A percentile compares a stretch with the other conserved stretches of the same genome.
Evolutionary conservation across 1,284 basidiomycete genomes (phyloP).

Genomic region (Malassezia pachydermatis): DNA sequence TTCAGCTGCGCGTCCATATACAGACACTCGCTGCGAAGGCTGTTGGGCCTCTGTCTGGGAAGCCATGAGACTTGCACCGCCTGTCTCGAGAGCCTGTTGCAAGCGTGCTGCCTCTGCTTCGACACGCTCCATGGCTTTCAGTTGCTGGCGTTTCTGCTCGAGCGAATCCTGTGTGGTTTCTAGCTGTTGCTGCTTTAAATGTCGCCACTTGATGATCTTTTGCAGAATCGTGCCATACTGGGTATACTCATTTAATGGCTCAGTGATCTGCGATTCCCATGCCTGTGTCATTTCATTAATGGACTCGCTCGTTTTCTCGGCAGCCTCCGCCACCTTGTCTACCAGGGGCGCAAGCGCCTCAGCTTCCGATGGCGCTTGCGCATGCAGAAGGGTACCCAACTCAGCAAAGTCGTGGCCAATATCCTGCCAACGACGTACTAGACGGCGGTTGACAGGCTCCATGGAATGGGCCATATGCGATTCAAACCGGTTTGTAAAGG

Average conservation of each 20-base stretch:
- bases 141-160: conserved; percentile 71
- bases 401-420: conserved; percentile 83
- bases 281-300: conserved; percentile 60
- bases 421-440: conserved; percentile 87
- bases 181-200: conserved; percentile 95
- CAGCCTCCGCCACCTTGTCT: conserved; percentile 87
- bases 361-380: conserved; percentile 78
- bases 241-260: conserved; percentile 87
- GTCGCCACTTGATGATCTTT: conserved; percentile 81
- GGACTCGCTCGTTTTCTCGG: conserved; percentile 84
- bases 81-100: conserved; percentile 64
- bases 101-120: conserved; percentile 81
- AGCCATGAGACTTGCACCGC: conserved; percentile 26
- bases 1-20: conserved; percentile 22
- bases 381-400: conserved; percentile 87
- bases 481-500: conserved; percentile 91
- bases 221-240: conserved; percentile 93
- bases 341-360: conserved; percentile 65
- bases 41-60: conserved; percentile 12
- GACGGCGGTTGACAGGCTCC: conserved; percentile 87
- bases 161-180: conserved; percentile 89
- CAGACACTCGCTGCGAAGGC: conserved; percentile 16
- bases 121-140: conserved; percentile 82
- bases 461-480: conserved; percentile 78
- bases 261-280: conserved; percentile 68